Evolutionary conservation across 2,329 filamentous ascomycete genomes (phyloP).

Genomic region (Fusarium pilosicola): DNA sequence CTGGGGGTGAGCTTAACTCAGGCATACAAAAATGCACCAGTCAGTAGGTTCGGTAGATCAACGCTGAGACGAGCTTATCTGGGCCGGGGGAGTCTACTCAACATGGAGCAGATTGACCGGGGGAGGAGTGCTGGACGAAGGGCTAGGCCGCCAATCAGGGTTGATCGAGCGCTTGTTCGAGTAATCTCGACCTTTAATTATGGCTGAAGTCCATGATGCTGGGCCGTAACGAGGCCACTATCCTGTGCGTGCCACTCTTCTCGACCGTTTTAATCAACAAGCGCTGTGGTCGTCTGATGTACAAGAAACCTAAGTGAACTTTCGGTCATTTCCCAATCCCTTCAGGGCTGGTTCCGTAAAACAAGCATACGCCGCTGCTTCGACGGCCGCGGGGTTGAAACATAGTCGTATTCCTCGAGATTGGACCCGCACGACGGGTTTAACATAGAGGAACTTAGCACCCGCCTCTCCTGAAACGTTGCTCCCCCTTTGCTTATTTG

Average conservation of each 20-base stretch:
- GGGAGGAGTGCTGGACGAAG: not conserved
- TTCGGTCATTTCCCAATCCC: not conserved
- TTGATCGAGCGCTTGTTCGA: not conserved
- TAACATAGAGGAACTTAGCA: not conserved
- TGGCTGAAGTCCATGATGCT: constrained; percentile 4
- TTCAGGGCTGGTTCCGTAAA: not conserved
- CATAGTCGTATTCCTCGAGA: not conserved
- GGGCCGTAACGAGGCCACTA: constrained; percentile 6
- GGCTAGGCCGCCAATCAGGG: constrained; percentile 4
- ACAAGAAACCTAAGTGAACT: not conserved
- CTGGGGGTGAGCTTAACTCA: not conserved
- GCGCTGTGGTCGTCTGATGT: not conserved
- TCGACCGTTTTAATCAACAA: not conserved
- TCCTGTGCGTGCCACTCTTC: not conserved
- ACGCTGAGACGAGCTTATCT: constrained; percentile 6
- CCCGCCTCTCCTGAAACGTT: not conserved
- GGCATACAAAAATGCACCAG: constrained; percentile 3
- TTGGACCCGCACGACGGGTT: constrained; percentile 9
- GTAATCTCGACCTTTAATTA: constrained; percentile 2
- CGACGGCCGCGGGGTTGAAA: not conserved
- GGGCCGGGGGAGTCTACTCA: constrained; percentile 1
- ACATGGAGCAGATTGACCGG: not conserved
- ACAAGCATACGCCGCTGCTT: not conserved
- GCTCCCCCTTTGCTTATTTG: not conserved
- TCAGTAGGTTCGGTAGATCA: constrained; percentile 32